phyloP scores from a whole-genome alignment of 768 basidiomycete genomes.

The Podaxis sp. region DNA sequence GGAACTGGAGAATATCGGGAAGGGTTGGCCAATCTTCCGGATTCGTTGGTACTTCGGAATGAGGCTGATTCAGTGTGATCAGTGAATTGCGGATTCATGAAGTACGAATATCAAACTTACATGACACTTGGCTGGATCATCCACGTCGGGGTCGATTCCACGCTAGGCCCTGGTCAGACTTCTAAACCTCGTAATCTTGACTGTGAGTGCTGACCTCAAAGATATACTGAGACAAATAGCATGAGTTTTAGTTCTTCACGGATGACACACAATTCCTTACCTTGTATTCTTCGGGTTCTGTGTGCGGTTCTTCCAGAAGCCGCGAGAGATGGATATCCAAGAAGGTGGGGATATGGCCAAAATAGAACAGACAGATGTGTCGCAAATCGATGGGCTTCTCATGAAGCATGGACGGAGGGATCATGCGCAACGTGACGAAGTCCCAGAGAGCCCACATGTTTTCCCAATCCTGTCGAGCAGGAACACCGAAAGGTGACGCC shows the following conservation, averaged over 20 bases:
- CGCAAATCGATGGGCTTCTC: constrained; percentile 92
- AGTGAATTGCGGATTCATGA: neutral
- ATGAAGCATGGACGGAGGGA: constrained; percentile 80
- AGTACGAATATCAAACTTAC: constrained; percentile 40
- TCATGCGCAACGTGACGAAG: constrained; percentile 79
- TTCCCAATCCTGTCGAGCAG: constrained; percentile 77
- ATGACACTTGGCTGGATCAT: constrained; percentile 85
- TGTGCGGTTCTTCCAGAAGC: constrained; percentile 73
- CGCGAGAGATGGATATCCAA: constrained; percentile 86
- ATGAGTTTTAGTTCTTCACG: neutral
- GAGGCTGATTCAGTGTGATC: constrained; percentile 49
- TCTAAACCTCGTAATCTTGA: neutral
- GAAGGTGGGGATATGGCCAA: constrained; percentile 93
- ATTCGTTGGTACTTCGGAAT: constrained; percentile 81
- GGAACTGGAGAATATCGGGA: constrained; percentile 70
- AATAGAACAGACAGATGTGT: constrained; percentile 96
- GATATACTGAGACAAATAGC: constrained; percentile 47
- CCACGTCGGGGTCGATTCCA: constrained; percentile 94
- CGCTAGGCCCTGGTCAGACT: constrained; percentile 45
- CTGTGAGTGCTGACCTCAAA: constrained; percentile 56
- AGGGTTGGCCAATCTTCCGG: constrained; percentile 89
- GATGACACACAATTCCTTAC: constrained; percentile 22
- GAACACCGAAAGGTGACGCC: constrained; percentile 61
- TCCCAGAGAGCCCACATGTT: constrained; percentile 91
- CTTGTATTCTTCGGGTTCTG: constrained; percentile 84